phyloP scores from a whole-genome alignment of 2,329 filamentous ascomycete species.

The Botrytis squamosa region DNA sequence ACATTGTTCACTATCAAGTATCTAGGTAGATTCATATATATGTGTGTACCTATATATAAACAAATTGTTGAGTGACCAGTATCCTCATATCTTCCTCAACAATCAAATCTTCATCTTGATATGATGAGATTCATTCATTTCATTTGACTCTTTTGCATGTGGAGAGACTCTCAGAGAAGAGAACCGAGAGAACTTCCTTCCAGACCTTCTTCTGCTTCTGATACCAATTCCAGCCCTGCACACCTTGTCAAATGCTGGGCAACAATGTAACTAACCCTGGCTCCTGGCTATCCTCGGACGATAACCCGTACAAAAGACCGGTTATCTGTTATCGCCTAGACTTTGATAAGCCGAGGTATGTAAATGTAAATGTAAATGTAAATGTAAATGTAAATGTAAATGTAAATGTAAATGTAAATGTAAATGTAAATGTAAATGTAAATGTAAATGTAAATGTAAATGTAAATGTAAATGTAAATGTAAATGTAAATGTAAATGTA shows the following conservation, averaged over 20 bases:
- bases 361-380: not conserved
- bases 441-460: not conserved
- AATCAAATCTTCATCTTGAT: not conserved
- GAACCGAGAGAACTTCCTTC: not conserved
- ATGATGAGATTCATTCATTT: not conserved
- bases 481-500: not conserved
- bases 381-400: not conserved
- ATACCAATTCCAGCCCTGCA: not conserved
- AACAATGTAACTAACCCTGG: not conserved
- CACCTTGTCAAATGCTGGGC: not conserved
- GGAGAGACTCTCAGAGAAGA: not conserved
- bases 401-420: not conserved
- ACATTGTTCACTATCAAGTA: not conserved
- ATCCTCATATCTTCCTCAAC: not conserved
- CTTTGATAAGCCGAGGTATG: conserved; percentile 13
- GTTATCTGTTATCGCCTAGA: conserved; percentile 21
- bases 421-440: not conserved
- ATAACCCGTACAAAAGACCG: not conserved
- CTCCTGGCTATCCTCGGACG: conserved; percentile 5
- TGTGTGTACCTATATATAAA: not conserved
- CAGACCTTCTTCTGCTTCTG: not conserved
- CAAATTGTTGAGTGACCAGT: not conserved
- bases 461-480: not conserved
- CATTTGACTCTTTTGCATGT: not conserved
- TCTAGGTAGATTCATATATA: not conserved